Conservation (phyloP, 768 basidiomycete genomes). For the Lactarius hengduanensis region DNA sequence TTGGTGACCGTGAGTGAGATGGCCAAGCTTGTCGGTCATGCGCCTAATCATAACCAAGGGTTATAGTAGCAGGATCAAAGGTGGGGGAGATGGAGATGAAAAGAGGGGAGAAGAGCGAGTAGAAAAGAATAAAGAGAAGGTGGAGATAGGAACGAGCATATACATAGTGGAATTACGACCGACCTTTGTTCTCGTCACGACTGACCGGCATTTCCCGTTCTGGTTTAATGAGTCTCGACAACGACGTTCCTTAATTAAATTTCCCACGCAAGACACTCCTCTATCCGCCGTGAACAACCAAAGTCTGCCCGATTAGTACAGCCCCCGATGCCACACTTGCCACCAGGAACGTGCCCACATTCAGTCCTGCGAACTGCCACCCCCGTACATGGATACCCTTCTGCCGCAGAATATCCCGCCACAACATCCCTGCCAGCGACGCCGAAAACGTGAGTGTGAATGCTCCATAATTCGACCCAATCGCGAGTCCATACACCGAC, state of each 20-base stretch:
- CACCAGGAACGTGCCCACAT: slow-evolving; percentile 65
- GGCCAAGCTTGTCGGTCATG: slow-evolving; percentile 38
- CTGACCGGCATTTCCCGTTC: slow-evolving; percentile 19
- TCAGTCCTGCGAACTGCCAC: slow-evolving; percentile 69
- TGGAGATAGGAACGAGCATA: slow-evolving; percentile 8
- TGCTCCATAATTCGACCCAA: slow-evolving; percentile 89
- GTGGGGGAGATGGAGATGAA: not conserved
- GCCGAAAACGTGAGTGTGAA: slow-evolving; percentile 87
- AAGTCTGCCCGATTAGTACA: slow-evolving; percentile 77
- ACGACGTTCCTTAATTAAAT: not conserved
- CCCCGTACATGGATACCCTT: slow-evolving; percentile 66
- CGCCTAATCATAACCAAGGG: slow-evolving; percentile 34
- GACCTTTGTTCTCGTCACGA: slow-evolving; percentile 5
- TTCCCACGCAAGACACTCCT: not conserved
- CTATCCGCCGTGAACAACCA: slow-evolving; percentile 8
- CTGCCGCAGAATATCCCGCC: slow-evolving; percentile 70
- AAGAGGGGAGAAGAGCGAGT: not conserved
- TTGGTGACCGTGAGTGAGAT: slow-evolving; percentile 30
- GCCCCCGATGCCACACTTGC: slow-evolving; percentile 63
- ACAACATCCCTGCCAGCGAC: slow-evolving; percentile 84
- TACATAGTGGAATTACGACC: not conserved
- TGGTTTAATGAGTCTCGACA: slow-evolving; percentile 22
- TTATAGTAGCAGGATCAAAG: not conserved
- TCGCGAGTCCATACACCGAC: slow-evolving; percentile 59
- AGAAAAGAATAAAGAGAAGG: slow-evolving; percentile 4